Evolutionary conservation across 345 rosid species (phyloP), one percentile per base, ranked within the genome.

Genomic region (Chamaenerion angustifolium): DNA sequence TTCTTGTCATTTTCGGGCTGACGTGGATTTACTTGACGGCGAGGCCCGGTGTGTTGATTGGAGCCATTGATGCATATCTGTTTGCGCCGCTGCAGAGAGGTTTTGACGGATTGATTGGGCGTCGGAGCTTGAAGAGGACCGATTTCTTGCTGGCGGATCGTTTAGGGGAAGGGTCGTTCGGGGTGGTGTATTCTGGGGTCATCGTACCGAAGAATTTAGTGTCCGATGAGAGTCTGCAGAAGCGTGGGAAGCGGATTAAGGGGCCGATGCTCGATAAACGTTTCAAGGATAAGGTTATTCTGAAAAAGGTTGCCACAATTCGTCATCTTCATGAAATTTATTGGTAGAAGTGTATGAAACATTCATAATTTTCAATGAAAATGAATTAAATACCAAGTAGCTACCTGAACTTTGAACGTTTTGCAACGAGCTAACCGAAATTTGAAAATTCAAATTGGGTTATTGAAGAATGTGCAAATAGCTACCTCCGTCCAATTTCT

Each of bases 91-190:
- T 92, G 71, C 96, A 92, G 67, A 61, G 73, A 48, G 85, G 68
- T 45, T 52, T 86, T 45, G 79, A 77, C 54, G 78, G 74, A 66
- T 70, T 90, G 66, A 71, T 19, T 16, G 95, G 98, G 17, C 65
- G 82, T 47, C 75, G 92, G 74, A 80, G 67, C 67, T 66, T 83
- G 65, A 83, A 75, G 73, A 76, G 72, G 51, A 64, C 72, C 18
- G 89, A 86, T 62, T 86, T 90, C 71, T 23, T 81, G 65, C 54
- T 92, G 37, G 77, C 77, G 12, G 75, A 83, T 49, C 87, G 83
- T 64, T 47, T 92, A 16, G 98, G 98, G 10, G 98, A 86, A 78
- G 98, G 96, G 58, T 83, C 94, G 25, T 92, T 86, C 57, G 95
- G 98, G 27, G 64, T 86, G 48, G 98, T 92, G 21, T 86, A 92